A percentile compares a stretch with the other conserved stretches of the same genome.
Evolutionary conservation across 345 rosid species (phyloP).

Genomic region (Citrus cavaleriei): DNA sequence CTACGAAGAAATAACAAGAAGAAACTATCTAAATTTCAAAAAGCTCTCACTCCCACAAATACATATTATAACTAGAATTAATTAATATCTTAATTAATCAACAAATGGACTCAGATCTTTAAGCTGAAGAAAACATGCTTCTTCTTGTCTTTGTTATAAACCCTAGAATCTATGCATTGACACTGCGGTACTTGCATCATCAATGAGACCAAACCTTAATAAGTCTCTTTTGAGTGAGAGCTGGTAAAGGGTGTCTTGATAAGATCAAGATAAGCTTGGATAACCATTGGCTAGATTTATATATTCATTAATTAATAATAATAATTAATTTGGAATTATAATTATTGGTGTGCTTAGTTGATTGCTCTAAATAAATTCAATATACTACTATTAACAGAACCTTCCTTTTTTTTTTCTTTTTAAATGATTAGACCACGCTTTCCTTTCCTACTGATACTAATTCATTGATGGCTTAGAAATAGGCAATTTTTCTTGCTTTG

Average conservation of each 20-base stretch:
- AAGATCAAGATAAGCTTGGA: constrained; percentile 42
- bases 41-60: constrained; percentile 35
- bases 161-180: constrained; percentile 62
- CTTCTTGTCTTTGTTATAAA: constrained; percentile 66
- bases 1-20: constrained; percentile 64
- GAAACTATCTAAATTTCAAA: constrained; percentile 56
- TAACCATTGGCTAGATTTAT: constrained; percentile 5
- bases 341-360: constrained; percentile 6
- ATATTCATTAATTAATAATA: not conserved
- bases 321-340: constrained; percentile 16
- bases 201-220: constrained; percentile 38
- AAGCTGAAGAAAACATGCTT: constrained; percentile 39
- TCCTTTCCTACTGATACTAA: not conserved
- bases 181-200: constrained; percentile 36
- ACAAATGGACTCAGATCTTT: constrained; percentile 42
- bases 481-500: not conserved
- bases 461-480: not conserved
- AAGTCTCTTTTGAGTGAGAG: constrained; percentile 40
- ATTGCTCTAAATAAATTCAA: not conserved
- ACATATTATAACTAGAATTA: not conserved
- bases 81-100: constrained; percentile 27
- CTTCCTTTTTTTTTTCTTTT: not conserved
- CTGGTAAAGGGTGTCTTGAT: constrained; percentile 31
- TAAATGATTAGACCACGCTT: not conserved
- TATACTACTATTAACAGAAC: not conserved